phyloP scores from a whole-genome alignment of 2,329 filamentous ascomycete genomes.

The Blastomyces percursus region DNA sequence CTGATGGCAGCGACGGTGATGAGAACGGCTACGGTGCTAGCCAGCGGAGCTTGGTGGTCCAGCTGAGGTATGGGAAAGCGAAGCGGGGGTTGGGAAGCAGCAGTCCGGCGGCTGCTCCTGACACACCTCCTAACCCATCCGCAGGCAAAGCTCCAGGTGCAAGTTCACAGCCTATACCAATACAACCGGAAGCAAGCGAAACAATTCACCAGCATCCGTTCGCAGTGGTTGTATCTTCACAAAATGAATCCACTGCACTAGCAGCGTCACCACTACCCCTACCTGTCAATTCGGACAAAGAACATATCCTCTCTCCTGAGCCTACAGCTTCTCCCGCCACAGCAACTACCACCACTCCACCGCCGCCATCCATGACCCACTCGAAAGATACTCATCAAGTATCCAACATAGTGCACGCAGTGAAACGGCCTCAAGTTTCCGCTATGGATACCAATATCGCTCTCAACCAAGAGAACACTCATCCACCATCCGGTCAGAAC shows the following conservation, averaged over 20 bases:
- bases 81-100: constrained; percentile 1
- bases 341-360: neutral
- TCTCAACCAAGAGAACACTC: neutral
- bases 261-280: neutral
- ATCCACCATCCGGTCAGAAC: constrained; percentile 1
- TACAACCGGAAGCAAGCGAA: neutral
- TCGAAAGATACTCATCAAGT: neutral
- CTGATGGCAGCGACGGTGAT: constrained; percentile 24
- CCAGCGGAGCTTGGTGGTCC: constrained; percentile 60
- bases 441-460: neutral
- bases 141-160: neutral
- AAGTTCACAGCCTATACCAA: neutral
- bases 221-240: neutral
- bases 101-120: neutral
- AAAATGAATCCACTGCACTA: neutral
- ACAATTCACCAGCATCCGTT: neutral
- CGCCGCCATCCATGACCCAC: neutral
- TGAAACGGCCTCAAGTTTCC: neutral
- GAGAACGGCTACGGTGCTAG: constrained; percentile 40
- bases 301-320: neutral
- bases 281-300: neutral
- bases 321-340: neutral
- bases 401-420: neutral
- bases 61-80: constrained; percentile 43
- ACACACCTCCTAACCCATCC: neutral